Evolutionary conservation across 352 stramenopile species (phyloP), one percentile per base, ranked within the genome.

Genomic region (Blastocystis sp.): DNA sequence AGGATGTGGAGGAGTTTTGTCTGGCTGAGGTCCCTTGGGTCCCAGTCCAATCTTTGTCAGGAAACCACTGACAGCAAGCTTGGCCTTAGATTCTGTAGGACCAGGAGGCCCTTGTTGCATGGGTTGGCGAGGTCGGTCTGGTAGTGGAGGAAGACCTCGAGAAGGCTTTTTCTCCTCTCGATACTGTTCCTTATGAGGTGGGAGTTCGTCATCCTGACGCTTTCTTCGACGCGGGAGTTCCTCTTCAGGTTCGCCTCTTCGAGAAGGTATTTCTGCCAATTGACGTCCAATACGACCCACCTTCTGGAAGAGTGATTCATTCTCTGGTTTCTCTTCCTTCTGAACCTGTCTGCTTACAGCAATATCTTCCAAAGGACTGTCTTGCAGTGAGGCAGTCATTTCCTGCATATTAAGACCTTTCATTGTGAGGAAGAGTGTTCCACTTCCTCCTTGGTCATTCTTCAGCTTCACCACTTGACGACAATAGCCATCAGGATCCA

Each of bases 341-440:
- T 56, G 22, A 3, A 54, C 27, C 70, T 81, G 70, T 17, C 70
- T 27, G 62, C 70, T 81, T 13, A 81, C 70, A 17, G 70, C 70
- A 37, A 81, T 81, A 44, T 81, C 70, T 44, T 81, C 70, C 11
- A 81, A 37, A 24, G 70, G 70, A 40, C 40, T 59, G 13, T 81
- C 70, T 33, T 60, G 15, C 40, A 81, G 35, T 5, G 44, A 64
- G 2, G 42, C 37, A 4, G 70, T 13, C 22, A 64, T 64, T 17
- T 24, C 70, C 44, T 53, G 40, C 4, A 15, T 15, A n/a, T 27
- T 42, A 17, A 81, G 70, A 17, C 44, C 70, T 27, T 81, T 81
- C 70, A 81, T 59, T 33, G 70, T 81, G 13, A 81, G 44, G 53
- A 81, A 81, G 27, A 81, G 33, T 7, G 37, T 81, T 17, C 70